phyloP scores from a whole-genome alignment of 371 early-diverging fungal genomes.

The Mucor irregularis region DNA sequence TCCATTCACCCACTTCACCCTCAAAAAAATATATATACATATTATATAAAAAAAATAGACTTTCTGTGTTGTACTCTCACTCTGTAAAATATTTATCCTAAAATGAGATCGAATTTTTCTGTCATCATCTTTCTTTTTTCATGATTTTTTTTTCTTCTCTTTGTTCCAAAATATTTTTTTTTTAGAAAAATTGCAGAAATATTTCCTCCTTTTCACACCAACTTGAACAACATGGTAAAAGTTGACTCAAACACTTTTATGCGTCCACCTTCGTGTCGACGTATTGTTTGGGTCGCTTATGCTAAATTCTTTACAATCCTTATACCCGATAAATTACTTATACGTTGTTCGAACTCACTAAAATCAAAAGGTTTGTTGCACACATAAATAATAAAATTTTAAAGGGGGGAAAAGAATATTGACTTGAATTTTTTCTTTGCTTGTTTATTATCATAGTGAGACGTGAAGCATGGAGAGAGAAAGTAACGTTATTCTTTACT shows the following conservation, averaged over 20 bases:
- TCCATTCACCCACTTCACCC: too few relatives aligned
- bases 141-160: not conserved
- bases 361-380: constrained; percentile 32
- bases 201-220: not conserved
- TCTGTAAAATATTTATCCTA: too few relatives aligned
- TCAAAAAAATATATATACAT: too few relatives aligned
- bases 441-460: constrained; percentile 20
- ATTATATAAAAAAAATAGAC: too few relatives aligned
- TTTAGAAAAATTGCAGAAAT: too few relatives aligned
- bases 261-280: constrained; percentile 24
- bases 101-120: too few relatives aligned
- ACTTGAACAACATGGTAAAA: constrained; percentile 7
- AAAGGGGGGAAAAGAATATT: not conserved
- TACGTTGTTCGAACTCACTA: constrained; percentile 21
- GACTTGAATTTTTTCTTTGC: not conserved
- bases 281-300: constrained; percentile 30
- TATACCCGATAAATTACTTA: constrained; percentile 17
- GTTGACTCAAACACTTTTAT: constrained; percentile 16
- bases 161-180: not conserved
- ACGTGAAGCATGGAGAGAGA: constrained; percentile 52
- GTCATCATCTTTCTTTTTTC: too few relatives aligned
- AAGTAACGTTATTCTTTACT: constrained; percentile 35
- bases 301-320: constrained; percentile 19
- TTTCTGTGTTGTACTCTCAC: too few relatives aligned
- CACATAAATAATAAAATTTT: not conserved